A percentile compares a stretch with the other conserved stretches of the same genome.
Evolutionary conservation across 2,329 filamentous ascomycete genomes (phyloP).

Genomic region (Aspergillus amoenus): DNA sequence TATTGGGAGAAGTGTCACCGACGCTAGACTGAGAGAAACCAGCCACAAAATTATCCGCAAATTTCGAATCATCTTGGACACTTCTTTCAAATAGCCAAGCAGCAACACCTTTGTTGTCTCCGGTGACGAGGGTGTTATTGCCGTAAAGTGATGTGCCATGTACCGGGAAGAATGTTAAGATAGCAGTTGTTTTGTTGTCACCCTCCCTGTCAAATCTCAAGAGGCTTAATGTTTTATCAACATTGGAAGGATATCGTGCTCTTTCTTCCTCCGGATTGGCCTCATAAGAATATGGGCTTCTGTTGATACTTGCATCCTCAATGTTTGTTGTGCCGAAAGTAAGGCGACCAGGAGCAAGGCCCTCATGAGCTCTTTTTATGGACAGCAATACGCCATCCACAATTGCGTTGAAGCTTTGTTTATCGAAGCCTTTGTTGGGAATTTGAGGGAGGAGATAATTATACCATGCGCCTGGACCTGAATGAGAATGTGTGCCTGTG

Average conservation of each 20-base stretch:
- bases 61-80: conserved; percentile 53
- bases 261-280: conserved; percentile 79
- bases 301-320: conserved; percentile 78
- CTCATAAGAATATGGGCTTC: conserved; percentile 83
- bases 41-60: conserved; percentile 72
- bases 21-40: conserved; percentile 92
- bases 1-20: conserved; percentile 86
- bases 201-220: conserved; percentile 73
- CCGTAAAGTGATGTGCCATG: conserved; percentile 89
- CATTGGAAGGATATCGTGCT: conserved; percentile 61
- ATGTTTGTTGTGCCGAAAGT: conserved; percentile 70
- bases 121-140: conserved; percentile 87
- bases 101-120: conserved; percentile 96
- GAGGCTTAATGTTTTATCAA: conserved; percentile 77
- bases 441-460: conserved; percentile 94
- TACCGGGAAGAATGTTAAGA: conserved; percentile 87
- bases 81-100: conserved; percentile 79
- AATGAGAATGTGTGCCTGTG: conserved; percentile 90
- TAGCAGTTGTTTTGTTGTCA: conserved; percentile 73
- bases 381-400: conserved; percentile 82
- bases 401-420: conserved; percentile 84
- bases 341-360: conserved; percentile 67
- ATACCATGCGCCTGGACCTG: conserved; percentile 87
- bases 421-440: conserved; percentile 80
- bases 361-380: conserved; percentile 76